Evolutionary conservation across 176 grass and related monocot species (phyloP), one percentile per base, ranked within the genome.

Genomic region (Triticum timopheevii): DNA sequence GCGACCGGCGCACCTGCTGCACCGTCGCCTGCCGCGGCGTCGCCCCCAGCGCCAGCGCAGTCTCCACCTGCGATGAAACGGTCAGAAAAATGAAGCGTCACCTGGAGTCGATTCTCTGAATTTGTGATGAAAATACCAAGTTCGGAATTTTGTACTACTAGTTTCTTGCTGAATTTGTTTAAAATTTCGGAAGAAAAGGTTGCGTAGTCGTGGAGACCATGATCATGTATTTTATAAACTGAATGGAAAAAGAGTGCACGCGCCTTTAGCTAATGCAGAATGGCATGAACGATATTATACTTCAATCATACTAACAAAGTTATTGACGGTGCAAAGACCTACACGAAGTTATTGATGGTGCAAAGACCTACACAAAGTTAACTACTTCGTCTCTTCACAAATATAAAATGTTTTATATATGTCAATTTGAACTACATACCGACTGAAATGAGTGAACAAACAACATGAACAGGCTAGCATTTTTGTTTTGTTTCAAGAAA

Each of bases 11-110:
- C 24, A 93, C 89, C 74, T 98, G 96, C 89, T 89, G 88, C 30
- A 82, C 69, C 17, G 93, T 95, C 16, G 96, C 96, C 89, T 95
- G 93, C 9, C 93, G 69, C 4, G 96, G 96, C 31, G 96, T 95
- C 9, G 93, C 96, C 0, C 96, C 93, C 30, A 95, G 92, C 13
- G 93, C 93, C 7, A 98, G 61, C 34, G 96, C 96, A 0, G 96
- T 98, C 80, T 98, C 96, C 38, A 98, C 93, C 95, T 95, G 73
- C 56, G 7, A 7, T 1, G 16, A 19, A 54, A 54, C 2, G 6
- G n/a, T 10, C 17, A 39, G 68, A 24, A 63, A 4, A 0, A 4
- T 5, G n/a, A 63, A 23, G 2, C 4, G 10, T 10, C 20, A 6
- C 2, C 58, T n/a, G 6, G 47, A 50, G 47, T 50, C 47, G 0